Percentiles rank a stretch among this genome's conserved stretches.
Conservation (phyloP, 768 basidiomycete species). For the Kwoniella sp. region DNA sequence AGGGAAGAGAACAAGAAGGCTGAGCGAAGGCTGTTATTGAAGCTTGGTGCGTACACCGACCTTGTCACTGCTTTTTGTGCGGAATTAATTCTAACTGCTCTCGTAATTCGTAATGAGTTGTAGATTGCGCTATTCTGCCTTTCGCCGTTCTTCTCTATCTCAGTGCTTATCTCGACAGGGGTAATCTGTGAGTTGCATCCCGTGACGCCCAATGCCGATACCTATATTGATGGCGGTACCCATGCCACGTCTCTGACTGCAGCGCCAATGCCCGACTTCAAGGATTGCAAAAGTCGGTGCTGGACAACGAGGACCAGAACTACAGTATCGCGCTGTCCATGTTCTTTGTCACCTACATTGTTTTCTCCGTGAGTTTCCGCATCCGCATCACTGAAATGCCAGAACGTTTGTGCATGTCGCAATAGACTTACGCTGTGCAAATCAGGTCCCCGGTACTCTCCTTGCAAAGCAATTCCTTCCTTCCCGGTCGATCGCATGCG, state of each 20-base stretch:
- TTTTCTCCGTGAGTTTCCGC: slow-evolving; percentile 32
- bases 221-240: no score
- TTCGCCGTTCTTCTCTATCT: slow-evolving; percentile 57
- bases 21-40: slow-evolving; percentile 39
- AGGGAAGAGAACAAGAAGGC: slow-evolving; percentile 33
- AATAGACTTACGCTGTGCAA: no score
- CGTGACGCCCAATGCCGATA: not conserved
- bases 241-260: not conserved
- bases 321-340: slow-evolving; percentile 54
- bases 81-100: no score
- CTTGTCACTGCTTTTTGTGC: no score
- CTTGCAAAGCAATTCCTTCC: slow-evolving; percentile 55
- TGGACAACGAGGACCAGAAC: slow-evolving; percentile 49
- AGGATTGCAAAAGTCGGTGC: slow-evolving; percentile 52
- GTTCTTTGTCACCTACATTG: slow-evolving; percentile 57
- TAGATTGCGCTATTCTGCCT: slow-evolving; percentile 51
- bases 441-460: slow-evolving; percentile 58
- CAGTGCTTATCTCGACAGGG: slow-evolving; percentile 58
- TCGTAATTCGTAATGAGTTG: no score
- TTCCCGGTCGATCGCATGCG: slow-evolving; percentile 54
- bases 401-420: no score
- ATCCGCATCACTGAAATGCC: no score
- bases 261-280: slow-evolving; percentile 54
- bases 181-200: slow-evolving; percentile 48
- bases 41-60: slow-evolving; percentile 36